Conservation (phyloP, 306 rosid species). For the Mimosa pudica region DNA sequence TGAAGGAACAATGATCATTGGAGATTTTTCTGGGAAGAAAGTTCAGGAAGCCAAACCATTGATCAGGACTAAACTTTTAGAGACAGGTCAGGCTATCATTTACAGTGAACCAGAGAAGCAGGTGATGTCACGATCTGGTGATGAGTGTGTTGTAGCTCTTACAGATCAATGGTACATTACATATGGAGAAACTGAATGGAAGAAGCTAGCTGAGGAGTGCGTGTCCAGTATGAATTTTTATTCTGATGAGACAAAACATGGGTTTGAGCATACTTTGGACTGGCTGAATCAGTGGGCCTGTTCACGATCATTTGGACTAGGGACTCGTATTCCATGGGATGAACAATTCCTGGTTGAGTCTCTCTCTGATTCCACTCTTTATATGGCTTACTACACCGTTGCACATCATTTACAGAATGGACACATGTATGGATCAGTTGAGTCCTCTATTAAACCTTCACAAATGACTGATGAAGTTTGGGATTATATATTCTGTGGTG, state of each 20-base stretch:
- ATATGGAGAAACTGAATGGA: constrained; percentile 88
- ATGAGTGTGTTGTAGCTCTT: constrained; percentile 93
- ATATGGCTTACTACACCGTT: constrained; percentile 94
- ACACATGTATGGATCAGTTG: constrained; percentile 66
- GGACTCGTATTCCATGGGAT: constrained; percentile 96
- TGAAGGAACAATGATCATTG: constrained; percentile 80
- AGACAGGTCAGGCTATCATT: constrained; percentile 71
- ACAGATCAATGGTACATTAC: constrained; percentile 97
- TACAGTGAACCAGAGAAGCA: constrained; percentile 93
- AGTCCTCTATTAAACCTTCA: constrained; percentile 62
- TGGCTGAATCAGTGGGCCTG: constrained; percentile 99
- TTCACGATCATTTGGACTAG: constrained; percentile 93
- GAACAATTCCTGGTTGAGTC: constrained; percentile 86
- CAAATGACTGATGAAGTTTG: constrained; percentile 86
- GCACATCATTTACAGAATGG: constrained; percentile 74
- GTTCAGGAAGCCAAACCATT: constrained; percentile 90
- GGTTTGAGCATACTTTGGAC: constrained; percentile 84
- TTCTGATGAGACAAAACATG: constrained; percentile 84
- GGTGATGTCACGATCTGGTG: constrained; percentile 86
- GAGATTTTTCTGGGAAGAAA: constrained; percentile 67
- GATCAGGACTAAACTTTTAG: constrained; percentile 74
- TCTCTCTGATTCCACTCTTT: constrained; percentile 86
- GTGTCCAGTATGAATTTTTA: constrained; percentile 62
- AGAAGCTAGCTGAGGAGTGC: constrained; percentile 77
- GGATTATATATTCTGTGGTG: constrained; percentile 81